phyloP scores from a whole-genome alignment of 768 basidiomycete genomes.

The Boletus tylopilopsis region DNA sequence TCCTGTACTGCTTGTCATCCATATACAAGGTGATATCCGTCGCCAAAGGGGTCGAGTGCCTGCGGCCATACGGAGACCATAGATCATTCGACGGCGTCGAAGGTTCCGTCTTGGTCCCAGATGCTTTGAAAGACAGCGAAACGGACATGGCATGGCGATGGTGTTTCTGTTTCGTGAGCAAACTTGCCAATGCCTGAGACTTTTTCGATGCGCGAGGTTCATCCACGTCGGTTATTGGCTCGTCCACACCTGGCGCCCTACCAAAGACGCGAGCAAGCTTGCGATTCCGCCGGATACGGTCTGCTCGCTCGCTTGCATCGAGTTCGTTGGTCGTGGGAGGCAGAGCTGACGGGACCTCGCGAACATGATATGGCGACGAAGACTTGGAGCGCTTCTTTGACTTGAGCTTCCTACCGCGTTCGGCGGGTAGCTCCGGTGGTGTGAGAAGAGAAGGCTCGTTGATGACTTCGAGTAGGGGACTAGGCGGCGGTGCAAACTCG shows the following conservation, averaged over 20 bases:
- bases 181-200: slow-evolving; percentile 21
- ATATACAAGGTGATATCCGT: slow-evolving; percentile 37
- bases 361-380: slow-evolving; percentile 24
- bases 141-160: slow-evolving; percentile 33
- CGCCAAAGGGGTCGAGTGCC: slow-evolving; percentile 55
- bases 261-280: slow-evolving; percentile 84
- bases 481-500: slow-evolving; percentile 26
- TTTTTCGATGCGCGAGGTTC: slow-evolving; percentile 23
- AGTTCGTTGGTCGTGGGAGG: slow-evolving; percentile 71
- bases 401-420: slow-evolving; percentile 25
- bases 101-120: slow-evolving; percentile 21
- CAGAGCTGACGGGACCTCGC: slow-evolving; percentile 22
- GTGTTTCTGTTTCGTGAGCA: slow-evolving; percentile 28
- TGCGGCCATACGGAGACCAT: slow-evolving; percentile 33
- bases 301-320: slow-evolving; percentile 60
- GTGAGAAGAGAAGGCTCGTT: slow-evolving; percentile 44
- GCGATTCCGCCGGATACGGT: slow-evolving; percentile 66
- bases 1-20: slow-evolving; percentile 7
- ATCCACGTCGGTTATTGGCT: slow-evolving; percentile 23
- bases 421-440: slow-evolving; percentile 44
- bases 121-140: slow-evolving; percentile 21
- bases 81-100: slow-evolving; percentile 29
- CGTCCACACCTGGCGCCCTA: slow-evolving; percentile 51
- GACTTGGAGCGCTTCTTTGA: slow-evolving; percentile 28
- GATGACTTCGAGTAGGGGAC: background rate